Percentiles rank a stretch among this genome's conserved stretches.
These are phyloP conservation scores for Phenoliferia sp. DNA, from an alignment of 1,284 basidiomycete genomes.

Conservation along the genomic window DNA sequence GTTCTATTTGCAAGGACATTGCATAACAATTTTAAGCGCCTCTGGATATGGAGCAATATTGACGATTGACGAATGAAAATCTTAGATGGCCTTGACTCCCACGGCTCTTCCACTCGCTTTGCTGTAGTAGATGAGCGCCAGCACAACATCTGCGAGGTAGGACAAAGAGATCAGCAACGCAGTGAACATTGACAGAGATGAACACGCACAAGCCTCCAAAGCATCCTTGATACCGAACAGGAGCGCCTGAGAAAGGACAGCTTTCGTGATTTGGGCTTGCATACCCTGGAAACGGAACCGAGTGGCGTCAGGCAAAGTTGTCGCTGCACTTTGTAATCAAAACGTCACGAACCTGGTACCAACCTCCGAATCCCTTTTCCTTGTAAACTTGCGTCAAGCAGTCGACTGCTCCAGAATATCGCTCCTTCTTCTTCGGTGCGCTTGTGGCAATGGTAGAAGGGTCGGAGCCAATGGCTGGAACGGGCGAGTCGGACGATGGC, in stretches of 20 bases:
- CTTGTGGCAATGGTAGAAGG: slow-evolving; percentile 31
- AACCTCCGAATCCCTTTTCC: slow-evolving; percentile 64
- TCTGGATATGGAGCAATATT: not conserved
- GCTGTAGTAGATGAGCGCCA: slow-evolving; percentile 25
- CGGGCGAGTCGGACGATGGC: slow-evolving; percentile 10
- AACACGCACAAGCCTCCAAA: slow-evolving; percentile 32
- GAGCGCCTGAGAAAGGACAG: slow-evolving; percentile 69
- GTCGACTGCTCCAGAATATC: slow-evolving; percentile 66
- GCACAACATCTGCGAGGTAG: slow-evolving; percentile 25
- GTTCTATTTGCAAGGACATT: too few relatives aligned
- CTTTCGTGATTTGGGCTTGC: slow-evolving; percentile 84
- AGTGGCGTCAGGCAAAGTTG: too few relatives aligned
- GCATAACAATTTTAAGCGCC: too few relatives aligned
- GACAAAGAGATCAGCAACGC: not conserved
- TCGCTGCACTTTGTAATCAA: not conserved
- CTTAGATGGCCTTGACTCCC: slow-evolving; percentile 22
- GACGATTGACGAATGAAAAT: not conserved
- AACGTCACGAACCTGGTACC: slow-evolving; percentile 63
- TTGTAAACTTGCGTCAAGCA: slow-evolving; percentile 68
- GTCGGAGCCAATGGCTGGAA: slow-evolving; percentile 3
- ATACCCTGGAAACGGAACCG: slow-evolving; percentile 56
- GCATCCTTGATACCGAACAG: slow-evolving; percentile 38
- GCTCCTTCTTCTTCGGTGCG: slow-evolving; percentile 37
- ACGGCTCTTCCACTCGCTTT: slow-evolving; percentile 16
- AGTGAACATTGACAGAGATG: not conserved